Conservation (phyloP, 306 rosid genomes). For the Acacia crassicarpa region DNA sequence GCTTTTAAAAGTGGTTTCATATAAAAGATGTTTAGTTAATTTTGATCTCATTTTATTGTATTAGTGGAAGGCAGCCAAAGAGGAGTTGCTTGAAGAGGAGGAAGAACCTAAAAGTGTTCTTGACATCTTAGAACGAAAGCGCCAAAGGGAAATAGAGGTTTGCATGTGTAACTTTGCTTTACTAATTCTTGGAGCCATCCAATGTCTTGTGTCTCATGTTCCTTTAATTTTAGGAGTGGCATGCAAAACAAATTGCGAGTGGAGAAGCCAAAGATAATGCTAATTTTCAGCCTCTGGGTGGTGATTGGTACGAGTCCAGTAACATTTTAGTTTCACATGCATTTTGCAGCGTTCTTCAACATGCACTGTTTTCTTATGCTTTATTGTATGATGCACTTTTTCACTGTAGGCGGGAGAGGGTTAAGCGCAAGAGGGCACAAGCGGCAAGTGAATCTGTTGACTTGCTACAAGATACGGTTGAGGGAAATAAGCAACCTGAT, state of each 20-base stretch:
- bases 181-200: background rate
- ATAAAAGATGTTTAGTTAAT: too few species aligned
- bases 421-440: constrained; percentile 81
- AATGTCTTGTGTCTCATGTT: constrained; percentile 35
- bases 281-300: constrained; percentile 93
- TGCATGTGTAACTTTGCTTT: background rate
- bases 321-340: constrained; percentile 9
- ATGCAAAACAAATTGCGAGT: constrained; percentile 79
- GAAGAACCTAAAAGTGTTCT: constrained; percentile 77
- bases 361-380: background rate
- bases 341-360: background rate
- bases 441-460: constrained; percentile 47
- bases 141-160: constrained; percentile 94
- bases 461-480: constrained; percentile 38
- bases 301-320: constrained; percentile 74
- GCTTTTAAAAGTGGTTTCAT: background rate
- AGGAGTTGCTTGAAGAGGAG: constrained; percentile 91
- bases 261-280: constrained; percentile 98
- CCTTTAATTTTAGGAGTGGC: constrained; percentile 70
- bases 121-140: constrained; percentile 81
- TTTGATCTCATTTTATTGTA: constrained; percentile 18
- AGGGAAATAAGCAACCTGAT: constrained; percentile 58
- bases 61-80: constrained; percentile 99
- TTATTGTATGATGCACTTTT: background rate
- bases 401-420: constrained; percentile 75